Evolutionary conservation across 768 basidiomycete species (phyloP).

Genomic region (Phaeolepiota aurea): DNA sequence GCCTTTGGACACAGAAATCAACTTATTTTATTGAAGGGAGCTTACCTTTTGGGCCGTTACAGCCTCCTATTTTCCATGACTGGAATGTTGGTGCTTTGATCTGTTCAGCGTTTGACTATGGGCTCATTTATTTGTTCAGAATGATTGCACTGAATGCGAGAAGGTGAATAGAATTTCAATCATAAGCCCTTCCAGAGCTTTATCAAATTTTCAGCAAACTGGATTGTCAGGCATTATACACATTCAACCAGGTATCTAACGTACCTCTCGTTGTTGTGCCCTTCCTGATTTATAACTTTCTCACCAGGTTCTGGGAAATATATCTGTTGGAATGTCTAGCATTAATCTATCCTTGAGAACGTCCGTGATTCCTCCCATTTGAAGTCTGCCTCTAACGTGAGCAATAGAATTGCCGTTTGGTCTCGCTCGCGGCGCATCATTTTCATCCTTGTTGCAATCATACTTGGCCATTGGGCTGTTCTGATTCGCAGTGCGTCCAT

Average conservation of each 20-base stretch:
- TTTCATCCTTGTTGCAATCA: constrained; percentile 41
- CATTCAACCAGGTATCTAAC: constrained; percentile 45
- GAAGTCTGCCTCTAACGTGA: not conserved
- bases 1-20: not conserved
- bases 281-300: constrained; percentile 22
- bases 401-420: constrained; percentile 61
- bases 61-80: constrained; percentile 54
- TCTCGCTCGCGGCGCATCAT: constrained; percentile 47
- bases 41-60: constrained; percentile 68
- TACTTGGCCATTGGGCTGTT: constrained; percentile 66
- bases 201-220: constrained; percentile 27
- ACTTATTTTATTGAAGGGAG: constrained; percentile 29
- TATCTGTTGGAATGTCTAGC: constrained; percentile 60
- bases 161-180: constrained; percentile 19
- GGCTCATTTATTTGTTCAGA: constrained; percentile 20
- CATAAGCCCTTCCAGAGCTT: not conserved
- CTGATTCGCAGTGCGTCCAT: constrained; percentile 48
- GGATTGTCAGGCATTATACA: constrained; percentile 62
- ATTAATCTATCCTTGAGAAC: constrained; percentile 65
- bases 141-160: constrained; percentile 52
- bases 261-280: not conserved
- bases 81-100: constrained; percentile 46
- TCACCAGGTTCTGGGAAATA: constrained; percentile 34
- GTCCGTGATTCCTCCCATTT: constrained; percentile 37
- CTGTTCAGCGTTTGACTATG: not conserved